Base-by-base conservation (phyloP, 2,329 filamentous ascomycete genomes). In the Aspergillus sp. region DNA sequence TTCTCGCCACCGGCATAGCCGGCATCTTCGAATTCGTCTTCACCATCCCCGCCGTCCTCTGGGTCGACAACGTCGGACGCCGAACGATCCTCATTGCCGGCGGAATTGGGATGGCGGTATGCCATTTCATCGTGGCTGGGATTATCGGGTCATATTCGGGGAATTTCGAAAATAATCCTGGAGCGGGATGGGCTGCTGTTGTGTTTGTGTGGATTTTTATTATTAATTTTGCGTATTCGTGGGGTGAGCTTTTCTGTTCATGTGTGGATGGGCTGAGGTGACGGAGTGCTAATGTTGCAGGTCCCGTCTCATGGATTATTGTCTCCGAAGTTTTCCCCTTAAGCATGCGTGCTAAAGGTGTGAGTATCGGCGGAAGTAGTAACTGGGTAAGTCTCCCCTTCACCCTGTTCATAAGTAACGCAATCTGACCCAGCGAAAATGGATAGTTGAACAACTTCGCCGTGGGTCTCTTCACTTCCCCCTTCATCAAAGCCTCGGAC, bases 311-410 rank as follows among this genome's bases (percentile, higher is more conserved):
- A 0, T 90, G 86, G 85, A 86, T 87, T 52, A 75, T 90, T 43
- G 77, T 86, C 1, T 80, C 83, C 1, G 85, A 89, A 66, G 81
- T 89, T 42, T 90, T 83, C 80, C 85, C 85, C 0, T 68, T 88
- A 3, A 82, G 78, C 50, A 82, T 82, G 25, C 77, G 84, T 1
- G 79, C 86, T 1, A 86, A 88, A 51, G 66, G 67, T 5, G 59
- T 63, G 12, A 58, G 55, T 53, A 52, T 68, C 4, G 60, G 60
- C 15, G 66, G 62, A 5, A 60, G 59, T 22, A 58, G 55, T 15
- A 68, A 69, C 50, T 70, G 68, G 67, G 56, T 67, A 47, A 38
- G 53, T 51, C 5, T 10, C 4, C 2, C 10, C 4, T 30, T 7
- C 2, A 30, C 10, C 10, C 4, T 30, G 9, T 30, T 46, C 53